phyloP scores from a whole-genome alignment of 73 alveolate species.

The Paramecium caudatum region DNA sequence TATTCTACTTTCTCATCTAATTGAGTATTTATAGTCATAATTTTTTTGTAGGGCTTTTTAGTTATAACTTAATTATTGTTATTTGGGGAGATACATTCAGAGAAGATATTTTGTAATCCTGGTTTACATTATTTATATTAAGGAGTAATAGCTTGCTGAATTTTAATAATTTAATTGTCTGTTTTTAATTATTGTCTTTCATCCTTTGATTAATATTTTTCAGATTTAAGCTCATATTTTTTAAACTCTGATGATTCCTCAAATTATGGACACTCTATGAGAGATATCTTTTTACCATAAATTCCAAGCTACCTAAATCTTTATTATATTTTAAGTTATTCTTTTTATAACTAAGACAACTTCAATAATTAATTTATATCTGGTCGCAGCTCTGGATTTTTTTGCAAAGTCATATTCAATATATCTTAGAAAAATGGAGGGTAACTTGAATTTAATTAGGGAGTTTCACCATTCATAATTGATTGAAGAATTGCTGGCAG shows the following conservation, averaged over 20 bases:
- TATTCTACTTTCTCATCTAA: constrained; percentile 59
- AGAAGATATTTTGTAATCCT: neutral
- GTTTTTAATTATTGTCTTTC: neutral
- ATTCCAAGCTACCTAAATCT: constrained; percentile 7
- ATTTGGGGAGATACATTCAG: constrained; percentile 64
- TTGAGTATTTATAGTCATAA: constrained; percentile 63
- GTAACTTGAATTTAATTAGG: neutral
- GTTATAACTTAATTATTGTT: neutral
- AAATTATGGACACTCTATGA: constrained; percentile 39
- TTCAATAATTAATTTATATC: constrained; percentile 8
- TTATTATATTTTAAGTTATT: neutral
- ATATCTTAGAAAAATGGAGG: constrained; percentile 39
- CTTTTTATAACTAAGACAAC: neutral
- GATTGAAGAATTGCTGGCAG: constrained; percentile 53
- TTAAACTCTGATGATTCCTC: neutral
- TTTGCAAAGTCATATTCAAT: neutral
- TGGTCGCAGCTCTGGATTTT: constrained; percentile 67
- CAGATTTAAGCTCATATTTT: too few species aligned
- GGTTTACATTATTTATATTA: constrained; percentile 13
- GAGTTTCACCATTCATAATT: constrained; percentile 16
- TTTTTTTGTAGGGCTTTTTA: constrained; percentile 58
- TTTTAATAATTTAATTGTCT: neutral
- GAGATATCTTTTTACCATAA: neutral
- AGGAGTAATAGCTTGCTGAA: constrained; percentile 32
- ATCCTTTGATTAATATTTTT: constrained; percentile 1